Evolutionary conservation across 176 grass and related monocot species (phyloP).

Genomic region (Themeda triandra): DNA sequence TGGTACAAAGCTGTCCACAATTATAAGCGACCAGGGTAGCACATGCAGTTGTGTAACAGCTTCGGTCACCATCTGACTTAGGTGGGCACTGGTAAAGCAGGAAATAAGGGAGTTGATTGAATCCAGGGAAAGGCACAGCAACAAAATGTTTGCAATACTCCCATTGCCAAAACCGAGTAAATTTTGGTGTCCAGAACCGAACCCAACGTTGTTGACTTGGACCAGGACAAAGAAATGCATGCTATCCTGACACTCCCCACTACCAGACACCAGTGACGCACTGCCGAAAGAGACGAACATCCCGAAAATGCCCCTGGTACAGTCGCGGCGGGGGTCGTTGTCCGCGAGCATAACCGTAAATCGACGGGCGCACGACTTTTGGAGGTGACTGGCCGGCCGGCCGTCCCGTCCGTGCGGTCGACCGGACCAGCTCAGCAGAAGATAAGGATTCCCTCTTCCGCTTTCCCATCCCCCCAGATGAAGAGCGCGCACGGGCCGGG

Average conservation of each 20-base stretch:
- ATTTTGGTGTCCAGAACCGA: background rate
- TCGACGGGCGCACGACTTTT: background rate
- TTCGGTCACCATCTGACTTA: background rate
- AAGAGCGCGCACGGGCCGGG: too few species aligned
- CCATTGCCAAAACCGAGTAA: background rate
- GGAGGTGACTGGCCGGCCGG: constrained; percentile 4
- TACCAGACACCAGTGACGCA: background rate
- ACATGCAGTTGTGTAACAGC: background rate
- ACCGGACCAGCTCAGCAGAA: constrained; percentile 5
- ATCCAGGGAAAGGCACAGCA: background rate
- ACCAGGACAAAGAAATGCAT: background rate
- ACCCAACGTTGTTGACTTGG: background rate
- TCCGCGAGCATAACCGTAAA: constrained; percentile 18
- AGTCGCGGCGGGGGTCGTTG: background rate
- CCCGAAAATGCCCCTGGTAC: constrained; percentile 14
- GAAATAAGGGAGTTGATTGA: background rate
- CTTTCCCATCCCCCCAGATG: background rate
- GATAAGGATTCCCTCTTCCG: constrained; percentile 25
- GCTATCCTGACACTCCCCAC: constrained; percentile 5
- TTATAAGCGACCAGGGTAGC: background rate
- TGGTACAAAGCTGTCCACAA: too few species aligned
- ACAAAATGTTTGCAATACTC: background rate
- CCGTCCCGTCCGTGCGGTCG: too few species aligned
- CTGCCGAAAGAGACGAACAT: background rate
- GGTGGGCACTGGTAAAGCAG: background rate